Base-by-base conservation (phyloP, 352 stramenopile species). In the Globisporangium rhizosaccharum region DNA sequence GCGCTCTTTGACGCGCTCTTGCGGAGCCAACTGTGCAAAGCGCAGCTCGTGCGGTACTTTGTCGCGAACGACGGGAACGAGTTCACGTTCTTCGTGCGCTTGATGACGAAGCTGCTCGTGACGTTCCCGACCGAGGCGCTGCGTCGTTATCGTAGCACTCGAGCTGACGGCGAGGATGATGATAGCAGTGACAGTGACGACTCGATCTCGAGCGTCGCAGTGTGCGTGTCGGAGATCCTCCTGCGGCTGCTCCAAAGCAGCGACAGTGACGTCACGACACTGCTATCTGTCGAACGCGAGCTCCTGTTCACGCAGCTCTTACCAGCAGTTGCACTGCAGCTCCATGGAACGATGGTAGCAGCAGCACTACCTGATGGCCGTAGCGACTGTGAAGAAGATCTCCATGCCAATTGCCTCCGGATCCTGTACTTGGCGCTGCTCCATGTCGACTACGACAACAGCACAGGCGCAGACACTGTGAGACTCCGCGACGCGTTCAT, bases 1-100 rank as follows among this genome's bases (percentile, higher is more conserved):
- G 54, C 80, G 18, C 61, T 87, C 7, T 74, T 91, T 33, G 53
- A 70, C 4, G 59, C 61, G 9, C 55, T 91, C 50, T 45, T 91
- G 37, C 63, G 59, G 15, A 76, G 83, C 49, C 51, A 68, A 26
- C 77, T 77, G 12, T 90, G 82, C 53, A 65, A 71, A 41, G 52
- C 66, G 3, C 82, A 90, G 48, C 49, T 91, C 8, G 56, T 85
- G 14, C 55, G 62, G 36, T 86, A 87, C 41, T 90, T 90, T 53
- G 45, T 83, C 18, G 61, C 53, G 39, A 88, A 86, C 28, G 68
- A 82, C 61, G 70, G 63, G 54, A 83, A 82, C 26, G 77, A 88
- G 52, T 89, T 75, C 45, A 74, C 75, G 0, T 87, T 87, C 66
- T 90, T 91, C 57, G 51, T 90, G 23, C 77, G 76, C 0, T 39